Percentiles rank a stretch among this genome's conserved stretches.
phyloP scores from a whole-genome alignment of 805 yeast species.

The Yamadazyma ubonensis region DNA sequence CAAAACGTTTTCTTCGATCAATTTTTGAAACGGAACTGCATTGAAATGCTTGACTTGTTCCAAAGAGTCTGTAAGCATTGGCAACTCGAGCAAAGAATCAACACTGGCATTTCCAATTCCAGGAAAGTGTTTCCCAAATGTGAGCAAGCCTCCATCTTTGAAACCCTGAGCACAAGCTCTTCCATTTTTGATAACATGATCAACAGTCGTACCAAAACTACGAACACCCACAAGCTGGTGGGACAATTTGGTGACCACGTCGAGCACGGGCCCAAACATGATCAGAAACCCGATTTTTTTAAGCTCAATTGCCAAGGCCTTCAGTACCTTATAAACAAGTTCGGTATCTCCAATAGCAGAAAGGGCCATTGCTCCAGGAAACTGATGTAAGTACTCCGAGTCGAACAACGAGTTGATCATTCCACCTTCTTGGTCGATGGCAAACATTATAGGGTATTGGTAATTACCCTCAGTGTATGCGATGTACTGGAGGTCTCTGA shows the following conservation, averaged over 20 bases:
- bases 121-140: constrained; percentile 65
- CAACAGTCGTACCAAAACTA: constrained; percentile 59
- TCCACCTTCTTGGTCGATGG: constrained; percentile 64
- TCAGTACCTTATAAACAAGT: constrained; percentile 50
- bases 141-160: constrained; percentile 50
- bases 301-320: constrained; percentile 54
- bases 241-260: constrained; percentile 54
- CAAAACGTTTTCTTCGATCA: constrained; percentile 43
- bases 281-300: constrained; percentile 55
- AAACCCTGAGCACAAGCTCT: constrained; percentile 53
- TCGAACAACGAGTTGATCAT: constrained; percentile 60
- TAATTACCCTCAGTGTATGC: constrained; percentile 50
- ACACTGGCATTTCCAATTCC: constrained; percentile 64
- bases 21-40: constrained; percentile 49
- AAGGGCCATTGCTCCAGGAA: constrained; percentile 66
- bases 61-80: constrained; percentile 56
- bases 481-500: constrained; percentile 53
- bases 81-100: constrained; percentile 55
- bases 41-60: constrained; percentile 52
- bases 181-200: constrained; percentile 56
- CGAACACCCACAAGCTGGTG: constrained; percentile 60
- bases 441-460: constrained; percentile 52
- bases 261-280: constrained; percentile 61
- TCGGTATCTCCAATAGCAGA: constrained; percentile 53
- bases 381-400: constrained; percentile 50